phyloP scores from a whole-genome alignment of 2,329 filamentous ascomycete species.

The Didymella segeticola region DNA sequence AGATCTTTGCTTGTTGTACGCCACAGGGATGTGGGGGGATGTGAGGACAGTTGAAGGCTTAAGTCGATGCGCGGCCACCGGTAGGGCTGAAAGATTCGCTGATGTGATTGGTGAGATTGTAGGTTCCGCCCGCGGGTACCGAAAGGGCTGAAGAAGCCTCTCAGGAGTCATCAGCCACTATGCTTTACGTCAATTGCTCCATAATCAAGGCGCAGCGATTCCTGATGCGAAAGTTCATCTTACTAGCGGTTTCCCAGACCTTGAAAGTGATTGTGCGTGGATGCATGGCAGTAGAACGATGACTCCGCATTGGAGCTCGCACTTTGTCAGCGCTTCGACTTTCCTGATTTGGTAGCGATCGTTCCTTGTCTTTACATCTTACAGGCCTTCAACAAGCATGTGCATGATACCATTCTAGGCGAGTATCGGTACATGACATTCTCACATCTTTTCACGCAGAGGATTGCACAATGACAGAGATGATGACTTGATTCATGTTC shows the following conservation, averaged over 20 bases:
- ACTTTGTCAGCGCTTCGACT: not conserved
- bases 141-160: conserved; percentile 7
- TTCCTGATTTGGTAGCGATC: not conserved
- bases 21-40: conserved; percentile 4
- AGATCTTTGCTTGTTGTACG: not conserved
- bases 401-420: no score
- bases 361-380: no score
- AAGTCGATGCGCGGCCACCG: conserved; percentile 14
- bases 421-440: no score
- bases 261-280: not conserved
- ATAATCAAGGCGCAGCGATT: not conserved
- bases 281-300: not conserved
- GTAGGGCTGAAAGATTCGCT: not conserved
- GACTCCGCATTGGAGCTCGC: not conserved
- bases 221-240: not conserved
- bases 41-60: conserved; percentile 1
- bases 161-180: not conserved
- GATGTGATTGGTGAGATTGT: conserved; percentile 1
- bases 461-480: no score
- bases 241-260: not conserved
- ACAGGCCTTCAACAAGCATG: no score
- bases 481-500: no score
- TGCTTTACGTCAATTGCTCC: not conserved
- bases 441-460: no score
- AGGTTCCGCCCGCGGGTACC: conserved; percentile 3